These are phyloP conservation scores for Annulohypoxylon bovei DNA, from an alignment of 495 filamentous ascomycete species.

Conservation along the genomic window DNA sequence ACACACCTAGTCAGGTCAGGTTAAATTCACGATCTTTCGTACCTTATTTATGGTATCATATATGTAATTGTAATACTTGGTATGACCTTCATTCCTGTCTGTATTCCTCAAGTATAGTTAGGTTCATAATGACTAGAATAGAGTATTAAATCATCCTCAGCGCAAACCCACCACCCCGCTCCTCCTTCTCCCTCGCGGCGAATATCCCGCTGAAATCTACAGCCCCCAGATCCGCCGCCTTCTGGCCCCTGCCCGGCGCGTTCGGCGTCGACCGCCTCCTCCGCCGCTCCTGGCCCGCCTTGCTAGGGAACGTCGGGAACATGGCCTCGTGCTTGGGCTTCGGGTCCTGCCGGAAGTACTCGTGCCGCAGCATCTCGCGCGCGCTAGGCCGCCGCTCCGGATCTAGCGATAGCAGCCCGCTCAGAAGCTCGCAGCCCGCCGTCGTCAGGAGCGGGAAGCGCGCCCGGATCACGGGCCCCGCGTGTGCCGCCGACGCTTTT, in stretches of 20 bases:
- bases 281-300: slow-evolving; percentile 90
- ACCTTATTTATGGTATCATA: neutral
- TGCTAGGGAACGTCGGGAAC: slow-evolving; percentile 93
- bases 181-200: slow-evolving; percentile 75
- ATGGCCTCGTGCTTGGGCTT: slow-evolving; percentile 85
- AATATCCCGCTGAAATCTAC: slow-evolving; percentile 86
- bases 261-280: slow-evolving; percentile 78
- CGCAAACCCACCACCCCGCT: slow-evolving; percentile 81
- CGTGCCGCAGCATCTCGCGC: slow-evolving; percentile 69
- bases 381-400: slow-evolving; percentile 77
- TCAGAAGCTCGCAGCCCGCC: slow-evolving; percentile 76
- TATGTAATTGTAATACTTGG: slow-evolving; percentile 18
- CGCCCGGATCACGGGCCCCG: slow-evolving; percentile 65
- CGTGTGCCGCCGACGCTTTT: slow-evolving; percentile 51
- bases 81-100: neutral
- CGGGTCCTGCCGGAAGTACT: slow-evolving; percentile 90
- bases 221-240: slow-evolving; percentile 68
- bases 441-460: slow-evolving; percentile 84
- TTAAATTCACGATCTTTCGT: slow-evolving; percentile 3
- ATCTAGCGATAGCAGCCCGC: slow-evolving; percentile 75
- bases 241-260: slow-evolving; percentile 84
- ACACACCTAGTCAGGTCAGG: slow-evolving; percentile 27
- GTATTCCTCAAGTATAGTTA: too few relatives aligned
- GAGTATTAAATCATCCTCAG: slow-evolving; percentile 72
- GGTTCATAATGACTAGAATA: neutral